Evolutionary conservation across 495 filamentous ascomycete genomes (phyloP).

Genomic region (Aspergillus kassunensis): DNA sequence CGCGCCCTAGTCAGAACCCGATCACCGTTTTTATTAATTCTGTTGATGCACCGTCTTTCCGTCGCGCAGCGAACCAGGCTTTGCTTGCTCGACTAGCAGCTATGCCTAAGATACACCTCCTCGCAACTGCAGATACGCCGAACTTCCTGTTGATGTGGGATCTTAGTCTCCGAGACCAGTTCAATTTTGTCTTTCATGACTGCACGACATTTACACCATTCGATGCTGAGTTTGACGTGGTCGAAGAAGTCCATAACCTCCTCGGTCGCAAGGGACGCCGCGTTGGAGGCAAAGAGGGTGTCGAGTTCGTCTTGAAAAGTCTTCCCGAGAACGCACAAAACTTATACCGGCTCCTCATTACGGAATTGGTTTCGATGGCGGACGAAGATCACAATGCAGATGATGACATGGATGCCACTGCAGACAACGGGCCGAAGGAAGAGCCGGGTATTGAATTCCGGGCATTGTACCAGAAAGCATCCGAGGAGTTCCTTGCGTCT

Average conservation of each 20-base stretch:
- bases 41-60: slow-evolving; percentile 73
- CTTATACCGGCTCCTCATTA: slow-evolving; percentile 77
- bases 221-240: slow-evolving; percentile 67
- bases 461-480: slow-evolving; percentile 86
- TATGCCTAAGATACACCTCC: slow-evolving; percentile 66
- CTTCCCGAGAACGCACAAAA: slow-evolving; percentile 87
- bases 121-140: slow-evolving; percentile 82
- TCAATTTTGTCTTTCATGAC: slow-evolving; percentile 89
- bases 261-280: slow-evolving; percentile 79
- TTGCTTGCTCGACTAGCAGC: slow-evolving; percentile 73
- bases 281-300: slow-evolving; percentile 85
- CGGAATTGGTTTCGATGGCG: slow-evolving; percentile 73
- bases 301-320: slow-evolving; percentile 83
- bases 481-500: slow-evolving; percentile 94
- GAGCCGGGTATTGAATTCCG: slow-evolving; percentile 77
- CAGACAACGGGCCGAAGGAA: slow-evolving; percentile 19
- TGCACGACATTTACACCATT: slow-evolving; percentile 83
- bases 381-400: slow-evolving; percentile 45
- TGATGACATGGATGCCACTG: slow-evolving; percentile 37
- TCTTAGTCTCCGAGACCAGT: slow-evolving; percentile 66
- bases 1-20: slow-evolving; percentile 34
- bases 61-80: slow-evolving; percentile 63
- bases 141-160: slow-evolving; percentile 90
- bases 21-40: slow-evolving; percentile 80
- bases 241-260: slow-evolving; percentile 81